Evolutionary conservation across 2,329 filamentous ascomycete species (phyloP).

Genomic region (Calonectria pseudoturangicola): DNA sequence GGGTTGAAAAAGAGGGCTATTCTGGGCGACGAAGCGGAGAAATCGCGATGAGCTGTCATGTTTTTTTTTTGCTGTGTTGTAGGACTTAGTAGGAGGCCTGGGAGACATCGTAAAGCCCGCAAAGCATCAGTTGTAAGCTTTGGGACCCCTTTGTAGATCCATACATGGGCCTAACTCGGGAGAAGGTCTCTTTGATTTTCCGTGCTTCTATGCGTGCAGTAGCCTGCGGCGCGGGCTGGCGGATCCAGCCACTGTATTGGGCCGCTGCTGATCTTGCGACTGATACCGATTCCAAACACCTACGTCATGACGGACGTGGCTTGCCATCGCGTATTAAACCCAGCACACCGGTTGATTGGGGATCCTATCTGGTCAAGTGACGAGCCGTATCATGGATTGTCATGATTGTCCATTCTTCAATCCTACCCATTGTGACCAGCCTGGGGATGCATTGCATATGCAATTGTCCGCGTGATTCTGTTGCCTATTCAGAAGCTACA

Average conservation of each 20-base stretch:
- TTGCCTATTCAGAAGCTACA: background rate
- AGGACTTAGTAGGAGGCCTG: conserved; percentile 9
- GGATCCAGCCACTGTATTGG: conserved; percentile 1
- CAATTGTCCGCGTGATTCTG: background rate
- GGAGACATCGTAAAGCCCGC: conserved; percentile 11
- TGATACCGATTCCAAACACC: background rate
- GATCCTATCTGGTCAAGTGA: conserved; percentile 1
- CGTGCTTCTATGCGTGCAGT: conserved; percentile 22
- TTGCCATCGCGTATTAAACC: conserved; percentile 8
- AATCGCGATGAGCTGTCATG: conserved; percentile 15
- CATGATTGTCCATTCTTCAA: background rate
- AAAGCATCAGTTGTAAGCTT: background rate
- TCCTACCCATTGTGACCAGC: background rate
- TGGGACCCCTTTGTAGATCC: conserved; percentile 1
- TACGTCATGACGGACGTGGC: conserved; percentile 24
- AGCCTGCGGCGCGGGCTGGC: conserved; percentile 12
- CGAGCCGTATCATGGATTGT: background rate
- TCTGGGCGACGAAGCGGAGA: conserved; percentile 16
- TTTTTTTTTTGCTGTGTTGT: background rate
- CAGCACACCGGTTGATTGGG: background rate
- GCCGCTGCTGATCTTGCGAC: background rate
- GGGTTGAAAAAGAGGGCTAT: conserved; percentile 24
- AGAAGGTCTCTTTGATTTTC: conserved; percentile 19
- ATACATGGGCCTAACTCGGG: conserved; percentile 6
- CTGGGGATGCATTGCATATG: background rate